Base-by-base conservation (phyloP, 164 flowering plant species). In the Cinnamomum micranthum region DNA sequence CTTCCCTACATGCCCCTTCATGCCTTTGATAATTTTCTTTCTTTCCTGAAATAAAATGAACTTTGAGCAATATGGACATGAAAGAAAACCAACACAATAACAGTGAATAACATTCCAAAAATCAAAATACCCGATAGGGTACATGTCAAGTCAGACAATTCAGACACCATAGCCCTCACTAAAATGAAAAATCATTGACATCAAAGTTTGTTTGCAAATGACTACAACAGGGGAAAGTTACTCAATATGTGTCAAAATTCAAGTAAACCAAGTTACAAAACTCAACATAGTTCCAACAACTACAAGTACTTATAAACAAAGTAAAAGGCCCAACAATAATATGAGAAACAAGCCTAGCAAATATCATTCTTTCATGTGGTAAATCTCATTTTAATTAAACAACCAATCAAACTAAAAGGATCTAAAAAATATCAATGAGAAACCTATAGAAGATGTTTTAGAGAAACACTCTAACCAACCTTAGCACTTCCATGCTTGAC, bases 401-500 rank as follows among this genome's bases (percentile, higher is more conserved):
- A 55, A 55, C 60, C 60, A 3, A 55, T 14, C 47, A 41, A 41
- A 41, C 47, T 41, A 6, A 41, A 41, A 41, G 47, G 11, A 41
- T 41, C 47, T 41, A 41, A 41, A 35, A 41, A 41, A 41, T 41
- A 41, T 41, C 47, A 41, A 41, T 41, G 47, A 41, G 47, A 41
- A 55, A 55, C 12, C 60, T 0, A 19, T 55, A 55, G n/a, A 55
- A 17, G 60, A 55, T 15, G 60, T 4, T 55, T 55, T 55, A 19
- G 28, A 67, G 28, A 67, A n/a, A n/a, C n/a, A n/a, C 28, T 58
- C 22, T 13, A 63, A 68, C 82, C 75, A 28, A 95, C 98, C 97
- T 93, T 93, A 19, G 99, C 91, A 84, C 85, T 88, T 73, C 99
- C 97, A 87, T 92, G 90, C 78, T 90, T 92, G 76, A 92, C 69